Evolutionary conservation across 2,329 filamentous ascomycete species (phyloP).

Genomic region (Thelonectria blattea): DNA sequence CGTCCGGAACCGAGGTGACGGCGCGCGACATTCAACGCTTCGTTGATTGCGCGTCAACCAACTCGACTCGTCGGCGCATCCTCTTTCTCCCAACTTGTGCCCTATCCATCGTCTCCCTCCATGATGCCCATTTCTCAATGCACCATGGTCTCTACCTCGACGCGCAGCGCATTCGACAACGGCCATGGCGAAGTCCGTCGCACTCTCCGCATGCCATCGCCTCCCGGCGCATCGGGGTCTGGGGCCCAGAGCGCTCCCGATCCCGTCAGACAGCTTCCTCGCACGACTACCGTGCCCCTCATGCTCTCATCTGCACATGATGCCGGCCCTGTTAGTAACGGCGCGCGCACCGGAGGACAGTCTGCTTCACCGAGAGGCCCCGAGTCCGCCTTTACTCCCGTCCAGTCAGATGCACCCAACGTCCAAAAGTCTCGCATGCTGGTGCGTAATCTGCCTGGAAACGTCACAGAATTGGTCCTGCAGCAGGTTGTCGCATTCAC

Average conservation of each 20-base stretch:
- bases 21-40: conserved; percentile 13
- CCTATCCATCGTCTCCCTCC: neutral
- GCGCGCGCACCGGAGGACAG: too few species aligned
- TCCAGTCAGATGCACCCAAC: conserved; percentile 40
- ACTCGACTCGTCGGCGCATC: neutral
- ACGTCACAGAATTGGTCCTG: conserved; percentile 60
- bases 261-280: conserved; percentile 10
- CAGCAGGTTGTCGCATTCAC: conserved; percentile 65
- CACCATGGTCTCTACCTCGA: neutral
- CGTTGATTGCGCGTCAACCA: neutral
- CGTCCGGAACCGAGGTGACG: conserved; percentile 8
- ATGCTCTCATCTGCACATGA: conserved; percentile 39
- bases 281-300: neutral
- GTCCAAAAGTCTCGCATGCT: conserved; percentile 50
- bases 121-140: neutral
- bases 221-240: conserved; percentile 26
- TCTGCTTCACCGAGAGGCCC: too few species aligned
- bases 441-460: conserved; percentile 60
- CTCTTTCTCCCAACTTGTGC: neutral
- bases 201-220: conserved; percentile 27
- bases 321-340: too few species aligned
- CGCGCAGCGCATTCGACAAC: conserved; percentile 16
- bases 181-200: conserved; percentile 29
- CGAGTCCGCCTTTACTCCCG: conserved; percentile 18
- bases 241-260: conserved; percentile 29